These are phyloP conservation scores for Taphrina confusa DNA, from an alignment of 1,139 yeast species.

Conservation along the genomic window DNA sequence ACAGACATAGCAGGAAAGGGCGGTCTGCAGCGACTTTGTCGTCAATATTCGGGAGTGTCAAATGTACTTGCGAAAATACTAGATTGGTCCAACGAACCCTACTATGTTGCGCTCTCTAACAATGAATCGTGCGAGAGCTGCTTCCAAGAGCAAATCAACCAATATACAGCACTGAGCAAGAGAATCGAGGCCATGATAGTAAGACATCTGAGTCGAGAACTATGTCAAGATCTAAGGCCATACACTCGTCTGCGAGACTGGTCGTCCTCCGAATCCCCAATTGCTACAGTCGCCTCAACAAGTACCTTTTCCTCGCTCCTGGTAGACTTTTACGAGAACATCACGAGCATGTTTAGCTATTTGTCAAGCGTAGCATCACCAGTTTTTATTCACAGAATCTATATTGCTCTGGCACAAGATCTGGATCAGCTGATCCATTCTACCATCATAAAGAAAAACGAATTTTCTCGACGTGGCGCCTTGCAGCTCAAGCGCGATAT, in stretches of 20 bases:
- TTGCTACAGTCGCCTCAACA: conserved; percentile 12
- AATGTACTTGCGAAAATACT: conserved; percentile 57
- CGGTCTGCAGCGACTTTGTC: conserved; percentile 59
- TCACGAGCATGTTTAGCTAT: conserved; percentile 23
- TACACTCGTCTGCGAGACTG: conserved; percentile 19
- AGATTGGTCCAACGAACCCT: conserved; percentile 65
- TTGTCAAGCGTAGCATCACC: conserved; percentile 24
- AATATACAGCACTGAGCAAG: conserved; percentile 45
- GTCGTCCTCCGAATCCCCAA: conserved; percentile 14
- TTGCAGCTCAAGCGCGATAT: conserved; percentile 34
- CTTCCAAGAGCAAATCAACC: conserved; percentile 35
- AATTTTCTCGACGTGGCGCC: conserved; percentile 33
- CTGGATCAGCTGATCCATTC: conserved; percentile 17
- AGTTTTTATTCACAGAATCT: conserved; percentile 19
- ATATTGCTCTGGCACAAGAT: conserved; percentile 18
- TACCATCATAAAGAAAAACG: conserved; percentile 20
- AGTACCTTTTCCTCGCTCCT: conserved; percentile 21
- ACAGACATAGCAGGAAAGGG: conserved; percentile 49
- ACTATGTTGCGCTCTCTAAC: conserved; percentile 63
- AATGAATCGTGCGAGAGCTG: conserved; percentile 28
- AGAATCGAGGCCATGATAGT: conserved; percentile 51
- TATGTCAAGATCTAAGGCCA: conserved; percentile 45
- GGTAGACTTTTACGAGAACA: conserved; percentile 19
- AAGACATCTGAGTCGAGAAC: conserved; percentile 55
- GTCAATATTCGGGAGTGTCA: conserved; percentile 62